Evolutionary conservation across 306 rosid genomes (phyloP).

Genomic region (Quercus engelmannii): DNA sequence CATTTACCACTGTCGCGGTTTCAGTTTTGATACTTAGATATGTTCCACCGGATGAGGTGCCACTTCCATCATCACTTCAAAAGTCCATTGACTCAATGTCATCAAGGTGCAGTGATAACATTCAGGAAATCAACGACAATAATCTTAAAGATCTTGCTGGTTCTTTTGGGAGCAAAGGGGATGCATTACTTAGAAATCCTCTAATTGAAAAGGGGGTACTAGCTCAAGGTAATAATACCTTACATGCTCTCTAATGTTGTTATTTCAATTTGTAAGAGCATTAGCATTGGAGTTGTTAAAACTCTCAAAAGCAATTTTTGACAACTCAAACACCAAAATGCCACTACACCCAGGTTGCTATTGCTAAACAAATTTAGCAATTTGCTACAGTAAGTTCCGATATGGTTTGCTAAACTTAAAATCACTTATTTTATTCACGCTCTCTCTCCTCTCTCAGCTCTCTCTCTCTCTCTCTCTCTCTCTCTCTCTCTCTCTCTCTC

Average conservation of each 20-base stretch:
- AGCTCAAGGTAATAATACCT: slow-evolving; percentile 35
- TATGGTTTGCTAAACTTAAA: no score
- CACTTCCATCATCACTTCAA: slow-evolving; percentile 49
- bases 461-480: no score
- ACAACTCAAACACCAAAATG: no score
- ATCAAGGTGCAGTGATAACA: slow-evolving; percentile 29
- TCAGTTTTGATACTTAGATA: slow-evolving; percentile 75
- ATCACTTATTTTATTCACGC: no score
- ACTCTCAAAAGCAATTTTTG: no score
- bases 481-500: no score
- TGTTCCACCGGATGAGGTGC: slow-evolving; percentile 64
- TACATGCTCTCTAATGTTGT: slow-evolving; percentile 2
- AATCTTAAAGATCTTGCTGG: slow-evolving; percentile 26
- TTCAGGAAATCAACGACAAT: slow-evolving; percentile 21
- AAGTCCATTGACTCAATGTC: slow-evolving; percentile 29
- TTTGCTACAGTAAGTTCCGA: no score
- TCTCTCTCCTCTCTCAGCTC: no score
- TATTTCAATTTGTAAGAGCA: neutral
- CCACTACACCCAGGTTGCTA: no score
- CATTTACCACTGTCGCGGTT: slow-evolving; percentile 64
- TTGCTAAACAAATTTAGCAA: no score
- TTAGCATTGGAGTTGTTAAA: no score
- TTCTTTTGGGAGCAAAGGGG: slow-evolving; percentile 28
- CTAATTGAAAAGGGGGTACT: slow-evolving; percentile 37
- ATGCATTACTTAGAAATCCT: slow-evolving; percentile 43